phyloP scores from a whole-genome alignment of 805 yeast species.

The Komagataella populi region DNA sequence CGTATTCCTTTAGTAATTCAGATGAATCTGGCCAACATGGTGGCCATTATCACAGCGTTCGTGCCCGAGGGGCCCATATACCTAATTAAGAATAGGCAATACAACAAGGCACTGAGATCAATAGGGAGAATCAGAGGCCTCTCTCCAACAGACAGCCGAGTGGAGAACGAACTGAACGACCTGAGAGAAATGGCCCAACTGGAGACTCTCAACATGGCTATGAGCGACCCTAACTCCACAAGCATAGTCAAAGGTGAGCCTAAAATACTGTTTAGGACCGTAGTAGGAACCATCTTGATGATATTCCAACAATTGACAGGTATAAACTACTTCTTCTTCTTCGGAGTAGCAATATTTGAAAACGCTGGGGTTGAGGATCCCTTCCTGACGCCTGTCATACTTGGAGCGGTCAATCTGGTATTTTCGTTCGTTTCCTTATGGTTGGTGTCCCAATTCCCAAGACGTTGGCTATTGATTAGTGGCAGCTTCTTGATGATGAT shows the following conservation, averaged over 20 bases:
- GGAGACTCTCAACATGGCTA: neutral
- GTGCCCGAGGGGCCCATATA: conserved; percentile 22
- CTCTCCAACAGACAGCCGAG: neutral
- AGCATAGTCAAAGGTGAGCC: conserved; percentile 14
- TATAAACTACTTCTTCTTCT: conserved; percentile 55
- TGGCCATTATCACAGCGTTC: conserved; percentile 9
- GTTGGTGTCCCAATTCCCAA: conserved; percentile 31
- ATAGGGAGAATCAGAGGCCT: conserved; percentile 2
- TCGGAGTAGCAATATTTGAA: conserved; percentile 44
- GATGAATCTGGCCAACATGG: conserved; percentile 5
- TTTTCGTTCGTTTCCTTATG: conserved; percentile 35
- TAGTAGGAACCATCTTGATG: conserved; percentile 16
- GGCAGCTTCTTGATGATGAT: conserved; percentile 37
- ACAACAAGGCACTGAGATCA: conserved; percentile 2
- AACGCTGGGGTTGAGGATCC: conserved; percentile 38
- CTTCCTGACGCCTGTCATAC: conserved; percentile 38
- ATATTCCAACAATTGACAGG: conserved; percentile 42
- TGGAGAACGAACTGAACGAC: neutral
- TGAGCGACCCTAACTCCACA: neutral
- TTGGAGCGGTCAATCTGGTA: conserved; percentile 39
- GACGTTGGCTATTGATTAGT: conserved; percentile 28
- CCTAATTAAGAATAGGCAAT: conserved; percentile 5
- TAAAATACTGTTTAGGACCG: conserved; percentile 12
- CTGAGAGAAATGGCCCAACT: neutral
- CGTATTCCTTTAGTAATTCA: conserved; percentile 11